Evolutionary conservation across 257 asterid genomes (phyloP).

Genomic region (Fraxinus anomala): DNA sequence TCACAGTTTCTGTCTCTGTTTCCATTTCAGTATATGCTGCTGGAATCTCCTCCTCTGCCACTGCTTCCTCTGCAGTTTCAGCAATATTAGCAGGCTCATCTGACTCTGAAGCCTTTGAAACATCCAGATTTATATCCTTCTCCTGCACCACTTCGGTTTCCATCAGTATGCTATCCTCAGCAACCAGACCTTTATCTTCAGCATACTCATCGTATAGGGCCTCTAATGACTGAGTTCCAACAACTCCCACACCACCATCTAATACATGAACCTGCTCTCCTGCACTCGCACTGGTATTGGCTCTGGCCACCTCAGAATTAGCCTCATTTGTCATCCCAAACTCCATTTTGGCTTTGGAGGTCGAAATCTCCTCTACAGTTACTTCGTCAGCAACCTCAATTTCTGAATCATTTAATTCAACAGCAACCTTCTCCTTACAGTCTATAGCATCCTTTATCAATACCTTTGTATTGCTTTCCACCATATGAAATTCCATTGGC

Average conservation of each 20-base stretch:
- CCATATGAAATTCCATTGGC: constrained; percentile 23
- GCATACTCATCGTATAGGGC: constrained; percentile 29
- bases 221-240: constrained; percentile 16
- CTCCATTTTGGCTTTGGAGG: constrained; percentile 26
- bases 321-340: constrained; percentile 28
- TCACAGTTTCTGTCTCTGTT: constrained; percentile 35
- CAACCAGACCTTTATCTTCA: constrained; percentile 28
- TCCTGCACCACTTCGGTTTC: constrained; percentile 31
- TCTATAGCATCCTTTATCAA: constrained; percentile 24
- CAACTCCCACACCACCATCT: constrained; percentile 19
- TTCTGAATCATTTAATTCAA: constrained; percentile 31
- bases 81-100: constrained; percentile 31
- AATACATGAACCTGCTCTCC: constrained; percentile 34
- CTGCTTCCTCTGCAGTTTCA: constrained; percentile 30
- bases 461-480: constrained; percentile 22
- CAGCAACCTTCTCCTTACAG: constrained; percentile 33
- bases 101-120: constrained; percentile 27
- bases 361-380: constrained; percentile 17
- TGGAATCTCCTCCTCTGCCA: constrained; percentile 33
- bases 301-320: constrained; percentile 25
- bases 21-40: constrained; percentile 37
- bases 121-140: constrained; percentile 27
- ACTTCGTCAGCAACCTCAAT: constrained; percentile 26
- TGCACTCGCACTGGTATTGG: constrained; percentile 30
- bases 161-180: constrained; percentile 27